phyloP scores from a whole-genome alignment of 1,284 basidiomycete species.

The Porodaedalea pini region DNA sequence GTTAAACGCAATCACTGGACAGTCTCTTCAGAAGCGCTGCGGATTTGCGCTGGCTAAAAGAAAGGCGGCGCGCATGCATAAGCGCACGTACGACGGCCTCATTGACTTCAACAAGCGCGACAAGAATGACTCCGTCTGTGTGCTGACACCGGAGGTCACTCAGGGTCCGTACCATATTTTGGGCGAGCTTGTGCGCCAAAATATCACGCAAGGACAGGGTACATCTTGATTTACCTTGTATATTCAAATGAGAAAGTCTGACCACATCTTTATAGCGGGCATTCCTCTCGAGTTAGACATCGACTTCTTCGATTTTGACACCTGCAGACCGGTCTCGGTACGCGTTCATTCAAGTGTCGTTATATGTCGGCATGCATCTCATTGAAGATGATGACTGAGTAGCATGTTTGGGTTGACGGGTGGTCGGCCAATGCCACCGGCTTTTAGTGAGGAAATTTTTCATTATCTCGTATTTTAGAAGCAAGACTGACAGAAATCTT shows the following conservation, averaged over 20 bases:
- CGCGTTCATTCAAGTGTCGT: background rate
- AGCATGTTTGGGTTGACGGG: slow-evolving; percentile 14
- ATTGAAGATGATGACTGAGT: background rate
- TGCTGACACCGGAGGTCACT: slow-evolving; percentile 16
- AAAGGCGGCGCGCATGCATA: slow-evolving; percentile 1
- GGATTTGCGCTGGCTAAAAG: slow-evolving; percentile 1
- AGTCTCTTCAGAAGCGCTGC: slow-evolving; percentile 11
- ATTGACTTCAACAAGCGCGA: background rate
- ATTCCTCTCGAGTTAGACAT: slow-evolving; percentile 13
- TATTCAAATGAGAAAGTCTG: background rate
- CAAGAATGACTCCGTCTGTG: slow-evolving; percentile 7
- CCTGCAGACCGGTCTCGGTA: slow-evolving; percentile 9
- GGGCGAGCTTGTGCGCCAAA: slow-evolving; percentile 13
- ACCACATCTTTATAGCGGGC: background rate
- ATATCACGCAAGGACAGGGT: slow-evolving; percentile 11
- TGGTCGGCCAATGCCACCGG: slow-evolving; percentile 15
- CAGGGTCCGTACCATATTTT: slow-evolving; percentile 18
- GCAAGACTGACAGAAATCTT: background rate
- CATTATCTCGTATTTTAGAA: background rate
- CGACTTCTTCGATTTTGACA: slow-evolving; percentile 15
- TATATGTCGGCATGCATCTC: background rate
- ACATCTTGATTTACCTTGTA: background rate
- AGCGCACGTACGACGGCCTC: background rate
- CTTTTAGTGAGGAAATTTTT: slow-evolving; percentile 1
- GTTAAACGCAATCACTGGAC: background rate